Evolutionary conservation across 2,329 filamentous ascomycete species (phyloP).

Genomic region (Aspergillus tamarii): DNA sequence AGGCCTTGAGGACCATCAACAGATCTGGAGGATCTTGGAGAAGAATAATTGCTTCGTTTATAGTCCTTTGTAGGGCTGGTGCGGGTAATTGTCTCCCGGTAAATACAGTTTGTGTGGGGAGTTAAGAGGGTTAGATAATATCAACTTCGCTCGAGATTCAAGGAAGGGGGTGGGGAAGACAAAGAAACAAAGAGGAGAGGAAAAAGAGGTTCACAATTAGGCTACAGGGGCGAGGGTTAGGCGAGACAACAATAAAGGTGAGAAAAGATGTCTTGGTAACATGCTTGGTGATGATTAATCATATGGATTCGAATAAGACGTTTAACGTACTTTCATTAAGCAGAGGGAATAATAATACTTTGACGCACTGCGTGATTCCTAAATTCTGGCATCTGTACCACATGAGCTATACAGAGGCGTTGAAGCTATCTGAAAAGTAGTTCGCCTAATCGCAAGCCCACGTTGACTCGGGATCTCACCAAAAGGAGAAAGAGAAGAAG

Average conservation of each 20-base stretch:
- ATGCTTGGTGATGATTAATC: neutral
- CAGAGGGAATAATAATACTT: neutral
- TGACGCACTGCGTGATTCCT: neutral
- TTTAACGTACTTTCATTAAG: neutral
- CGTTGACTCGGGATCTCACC: neutral
- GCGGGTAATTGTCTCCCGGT: neutral
- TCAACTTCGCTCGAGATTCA: neutral
- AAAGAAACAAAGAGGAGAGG: neutral
- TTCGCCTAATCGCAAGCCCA: neutral
- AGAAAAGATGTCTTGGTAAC: neutral
- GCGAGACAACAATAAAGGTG: neutral
- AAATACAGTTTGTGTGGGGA: no score
- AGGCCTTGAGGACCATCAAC: slow-evolving; percentile 34
- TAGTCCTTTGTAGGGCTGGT: slow-evolving; percentile 14
- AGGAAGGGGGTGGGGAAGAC: neutral
- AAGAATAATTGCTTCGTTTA: slow-evolving; percentile 38
- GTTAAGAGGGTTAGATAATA: neutral
- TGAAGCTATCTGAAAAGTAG: neutral
- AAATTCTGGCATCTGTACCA: neutral
- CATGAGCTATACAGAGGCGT: neutral
- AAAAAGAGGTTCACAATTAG: neutral
- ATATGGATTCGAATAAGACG: neutral
- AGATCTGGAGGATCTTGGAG: slow-evolving; percentile 41
- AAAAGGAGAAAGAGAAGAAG: neutral
- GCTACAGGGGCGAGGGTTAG: neutral